phyloP scores from a whole-genome alignment of 192 early-diverging fungal genomes.

The Anaeromyces robustus region DNA sequence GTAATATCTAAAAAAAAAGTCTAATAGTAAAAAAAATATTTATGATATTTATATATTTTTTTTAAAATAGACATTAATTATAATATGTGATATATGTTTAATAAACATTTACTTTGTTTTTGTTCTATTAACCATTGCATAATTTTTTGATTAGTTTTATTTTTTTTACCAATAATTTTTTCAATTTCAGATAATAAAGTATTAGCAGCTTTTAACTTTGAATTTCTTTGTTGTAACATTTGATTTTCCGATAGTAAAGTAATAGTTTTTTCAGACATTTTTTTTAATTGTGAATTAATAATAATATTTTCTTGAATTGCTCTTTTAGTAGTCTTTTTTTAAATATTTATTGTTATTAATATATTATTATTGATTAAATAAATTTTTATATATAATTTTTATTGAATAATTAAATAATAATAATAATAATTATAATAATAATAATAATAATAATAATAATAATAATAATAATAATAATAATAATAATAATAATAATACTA shows the following conservation, averaged over 20 bases:
- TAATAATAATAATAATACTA: background rate
- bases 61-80: too few relatives aligned
- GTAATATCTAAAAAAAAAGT: too few relatives aligned
- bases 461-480: background rate
- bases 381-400: background rate
- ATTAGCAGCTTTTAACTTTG: slow-evolving; percentile 24
- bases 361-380: too few relatives aligned
- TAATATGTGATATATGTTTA: too few relatives aligned
- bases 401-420: background rate
- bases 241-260: slow-evolving; percentile 37
- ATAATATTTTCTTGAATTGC: slow-evolving; percentile 47
- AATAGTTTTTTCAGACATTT: slow-evolving; percentile 29
- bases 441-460: too few relatives aligned
- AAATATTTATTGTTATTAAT: too few relatives aligned
- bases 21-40: too few relatives aligned
- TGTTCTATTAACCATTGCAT: slow-evolving; percentile 39
- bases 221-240: slow-evolving; percentile 16
- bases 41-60: too few relatives aligned
- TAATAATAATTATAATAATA: background rate
- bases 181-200: slow-evolving; percentile 26
- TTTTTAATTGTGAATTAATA: slow-evolving; percentile 37
- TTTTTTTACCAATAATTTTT: slow-evolving; percentile 32
- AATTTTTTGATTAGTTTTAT: slow-evolving; percentile 33
- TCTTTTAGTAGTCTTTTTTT: slow-evolving; percentile 42
- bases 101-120: slow-evolving; percentile 27